Evolutionary conservation across 176 grass and related monocot genomes (phyloP), one percentile per base, ranked within the genome.

Genomic region (Ensete ventricosum): DNA sequence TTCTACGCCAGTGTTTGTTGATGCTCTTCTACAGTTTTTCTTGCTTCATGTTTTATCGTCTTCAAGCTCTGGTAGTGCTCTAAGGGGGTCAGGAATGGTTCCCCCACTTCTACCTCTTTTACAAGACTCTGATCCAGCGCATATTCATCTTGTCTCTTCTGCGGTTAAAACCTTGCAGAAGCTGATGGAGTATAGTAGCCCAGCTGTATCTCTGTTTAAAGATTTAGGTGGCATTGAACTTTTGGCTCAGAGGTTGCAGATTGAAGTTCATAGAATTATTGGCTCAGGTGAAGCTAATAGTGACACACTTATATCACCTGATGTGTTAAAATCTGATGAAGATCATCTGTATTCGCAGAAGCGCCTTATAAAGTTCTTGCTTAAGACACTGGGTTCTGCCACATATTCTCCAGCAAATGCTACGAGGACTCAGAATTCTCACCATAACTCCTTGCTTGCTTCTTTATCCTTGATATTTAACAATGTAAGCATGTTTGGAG

Each of bases 11-110:
- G 75, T 93, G 25, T 91, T 99, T 91, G 95, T 99, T 58, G 95
- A 94, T 58, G 90, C 95, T 76, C 90, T 99, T 76, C 86, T 99
- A 51, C 90, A 93, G n/a, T 99, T 99, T 76, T 99, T 99, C 80
- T 84, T 99, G n/a, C 91, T 99, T 64, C 95, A 99, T 87, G 95
- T 99, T 52, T 77, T 99, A 54, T 94, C 90, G 55, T 91, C 95
- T 77, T 99, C 95, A 27, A 94, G 95, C 82, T 91, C 95, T 80
- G 95, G 95, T 55, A 93, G 84, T 63, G 88, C 90, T 1, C 78
- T 99, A 81, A 88, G 95, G 64, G 90, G 90, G 54, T 89, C 90
- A n/a, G 90, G 88, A 83, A 84, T 99, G 84, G 90, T 99, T 64
- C 84, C 90, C 51, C 88, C 90, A 22, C 82, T 99, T 71, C 80